A percentile compares a stretch with the other conserved stretches of the same genome.
Conservation (phyloP, 768 basidiomycete genomes). For the Pulveroboletus sp. region DNA sequence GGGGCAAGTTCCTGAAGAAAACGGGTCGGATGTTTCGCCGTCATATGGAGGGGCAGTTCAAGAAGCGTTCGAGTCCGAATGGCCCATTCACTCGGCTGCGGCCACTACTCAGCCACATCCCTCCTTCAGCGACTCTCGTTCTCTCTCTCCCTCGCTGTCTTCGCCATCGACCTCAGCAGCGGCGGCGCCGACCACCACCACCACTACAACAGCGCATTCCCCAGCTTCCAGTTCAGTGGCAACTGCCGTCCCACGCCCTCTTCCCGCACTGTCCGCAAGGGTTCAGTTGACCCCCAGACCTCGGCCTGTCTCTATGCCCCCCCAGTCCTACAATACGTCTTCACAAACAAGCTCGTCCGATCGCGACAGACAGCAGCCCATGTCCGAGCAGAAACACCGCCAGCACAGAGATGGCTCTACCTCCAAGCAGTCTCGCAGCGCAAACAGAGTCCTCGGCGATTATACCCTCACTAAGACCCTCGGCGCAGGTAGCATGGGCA, state of each 20-base stretch:
- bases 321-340: constrained; percentile 44
- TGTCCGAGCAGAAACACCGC: constrained; percentile 26
- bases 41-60: constrained; percentile 49
- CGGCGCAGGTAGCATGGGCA: constrained; percentile 98
- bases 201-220: constrained; percentile 3
- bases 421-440: constrained; percentile 32
- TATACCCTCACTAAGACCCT: constrained; percentile 96
- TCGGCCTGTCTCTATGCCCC: constrained; percentile 73
- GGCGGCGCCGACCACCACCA: constrained; percentile 5
- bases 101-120: constrained; percentile 22
- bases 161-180: constrained; percentile 5
- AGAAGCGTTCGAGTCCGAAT: constrained; percentile 62
- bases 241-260: constrained; percentile 32
- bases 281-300: constrained; percentile 34
- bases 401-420: constrained; percentile 31
- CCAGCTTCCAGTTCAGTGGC: constrained; percentile 17
- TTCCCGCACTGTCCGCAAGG: constrained; percentile 23
- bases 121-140: constrained; percentile 8
- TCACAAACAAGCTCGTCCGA: constrained; percentile 30
- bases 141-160: constrained; percentile 10
- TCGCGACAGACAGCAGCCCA: constrained; percentile 28
- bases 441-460: constrained; percentile 73
- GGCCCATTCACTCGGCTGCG: constrained; percentile 38
- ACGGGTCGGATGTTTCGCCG: constrained; percentile 38
- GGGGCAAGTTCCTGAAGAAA: constrained; percentile 49